Evolutionary conservation across 768 basidiomycete genomes (phyloP).

Genomic region (Lactarius sanguifluus): DNA sequence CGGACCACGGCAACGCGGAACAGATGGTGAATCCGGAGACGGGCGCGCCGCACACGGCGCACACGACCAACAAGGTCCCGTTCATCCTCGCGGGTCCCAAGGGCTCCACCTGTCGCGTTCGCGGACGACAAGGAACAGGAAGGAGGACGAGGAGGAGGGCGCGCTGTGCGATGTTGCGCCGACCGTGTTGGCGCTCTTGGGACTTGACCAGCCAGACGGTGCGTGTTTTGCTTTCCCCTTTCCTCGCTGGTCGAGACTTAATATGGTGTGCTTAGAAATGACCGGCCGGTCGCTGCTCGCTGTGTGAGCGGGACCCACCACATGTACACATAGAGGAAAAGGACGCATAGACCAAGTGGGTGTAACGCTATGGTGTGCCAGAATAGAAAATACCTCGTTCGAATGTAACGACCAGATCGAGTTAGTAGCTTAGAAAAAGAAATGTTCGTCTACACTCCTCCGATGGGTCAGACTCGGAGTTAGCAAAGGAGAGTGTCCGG

Average conservation of each 20-base stretch:
- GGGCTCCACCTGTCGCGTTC: conserved; percentile 55
- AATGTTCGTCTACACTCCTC: neutral
- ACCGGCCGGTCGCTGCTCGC: conserved; percentile 55
- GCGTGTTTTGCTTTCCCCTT: conserved; percentile 29
- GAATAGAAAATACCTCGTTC: neutral
- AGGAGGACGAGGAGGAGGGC: conserved; percentile 59
- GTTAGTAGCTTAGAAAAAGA: neutral
- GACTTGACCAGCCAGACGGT: conserved; percentile 70
- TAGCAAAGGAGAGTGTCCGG: neutral
- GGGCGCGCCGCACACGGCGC: conserved; percentile 88
- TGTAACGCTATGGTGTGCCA: neutral
- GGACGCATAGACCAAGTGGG: neutral
- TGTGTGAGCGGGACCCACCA: neutral
- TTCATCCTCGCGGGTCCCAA: conserved; percentile 71
- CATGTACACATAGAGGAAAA: neutral
- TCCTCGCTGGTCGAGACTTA: neutral
- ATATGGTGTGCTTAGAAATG: conserved; percentile 41
- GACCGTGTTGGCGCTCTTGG: conserved; percentile 78
- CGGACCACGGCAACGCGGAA: conserved; percentile 96
- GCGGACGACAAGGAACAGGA: conserved; percentile 49
- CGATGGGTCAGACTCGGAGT: neutral
- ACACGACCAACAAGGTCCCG: conserved; percentile 86
- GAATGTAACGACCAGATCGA: neutral
- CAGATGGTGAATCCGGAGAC: conserved; percentile 87
- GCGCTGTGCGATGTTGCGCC: conserved; percentile 91